A percentile compares a stretch with the other conserved stretches of the same genome.
These are phyloP conservation scores for Globisporangium nagaii DNA, from an alignment of 352 stramenopile species.

Conservation along the genomic window DNA sequence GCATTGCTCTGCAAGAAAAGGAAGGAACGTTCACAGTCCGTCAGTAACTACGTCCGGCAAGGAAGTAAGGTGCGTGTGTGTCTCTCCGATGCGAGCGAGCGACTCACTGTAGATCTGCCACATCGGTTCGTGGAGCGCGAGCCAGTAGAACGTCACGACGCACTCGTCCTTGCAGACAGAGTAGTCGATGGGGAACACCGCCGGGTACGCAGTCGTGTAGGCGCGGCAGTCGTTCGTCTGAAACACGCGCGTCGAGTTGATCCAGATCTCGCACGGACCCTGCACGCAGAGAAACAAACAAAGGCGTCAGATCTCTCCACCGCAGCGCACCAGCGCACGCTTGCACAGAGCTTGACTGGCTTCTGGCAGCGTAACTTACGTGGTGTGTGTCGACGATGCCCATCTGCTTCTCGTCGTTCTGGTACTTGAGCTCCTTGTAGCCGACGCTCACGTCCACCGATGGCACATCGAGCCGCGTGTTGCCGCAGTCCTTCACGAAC, in stretches of 20 bases:
- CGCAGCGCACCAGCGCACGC: no score
- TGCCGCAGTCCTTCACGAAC: slow-evolving; percentile 18
- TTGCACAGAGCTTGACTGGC: no score
- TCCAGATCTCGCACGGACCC: slow-evolving; percentile 42
- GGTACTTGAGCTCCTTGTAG: slow-evolving; percentile 34
- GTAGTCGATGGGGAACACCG: slow-evolving; percentile 43
- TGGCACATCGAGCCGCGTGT: slow-evolving; percentile 15
- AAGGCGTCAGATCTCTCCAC: background rate
- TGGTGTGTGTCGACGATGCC: slow-evolving; percentile 41
- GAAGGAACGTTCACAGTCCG: background rate
- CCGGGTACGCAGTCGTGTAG: slow-evolving; percentile 32
- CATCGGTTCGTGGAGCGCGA: slow-evolving; percentile 37
- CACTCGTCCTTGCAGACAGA: slow-evolving; percentile 40
- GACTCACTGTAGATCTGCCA: slow-evolving; percentile 42
- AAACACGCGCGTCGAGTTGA: slow-evolving; percentile 30
- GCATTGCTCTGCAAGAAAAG: slow-evolving; percentile 19
- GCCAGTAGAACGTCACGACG: slow-evolving; percentile 52
- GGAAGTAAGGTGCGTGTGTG: no score
- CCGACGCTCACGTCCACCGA: slow-evolving; percentile 28
- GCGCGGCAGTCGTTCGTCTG: slow-evolving; percentile 32
- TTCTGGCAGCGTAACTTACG: slow-evolving; percentile 4
- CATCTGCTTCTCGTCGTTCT: slow-evolving; percentile 34
- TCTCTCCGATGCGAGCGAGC: no score
- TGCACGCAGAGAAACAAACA: background rate
- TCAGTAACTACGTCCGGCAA: no score